These are phyloP conservation scores for Rhododendron simsii DNA, from an alignment of 148 eudicot species.

Conservation along the genomic window DNA sequence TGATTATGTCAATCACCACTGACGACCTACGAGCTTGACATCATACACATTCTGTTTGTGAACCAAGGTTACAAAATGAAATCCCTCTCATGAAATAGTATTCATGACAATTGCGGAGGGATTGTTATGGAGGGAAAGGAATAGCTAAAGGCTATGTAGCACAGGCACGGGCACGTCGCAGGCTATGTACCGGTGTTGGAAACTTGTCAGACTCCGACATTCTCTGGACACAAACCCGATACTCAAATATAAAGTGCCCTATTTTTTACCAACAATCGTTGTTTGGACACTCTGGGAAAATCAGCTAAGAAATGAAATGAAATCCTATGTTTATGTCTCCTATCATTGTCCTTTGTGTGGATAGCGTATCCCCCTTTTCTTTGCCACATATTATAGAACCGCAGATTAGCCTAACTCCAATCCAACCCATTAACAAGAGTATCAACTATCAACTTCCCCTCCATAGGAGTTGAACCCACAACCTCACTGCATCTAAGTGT, in stretches of 20 bases:
- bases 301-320: background rate
- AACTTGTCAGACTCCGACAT: background rate
- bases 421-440: background rate
- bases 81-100: background rate
- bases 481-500: background rate
- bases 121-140: background rate
- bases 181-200: background rate
- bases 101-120: background rate
- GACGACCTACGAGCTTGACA: background rate
- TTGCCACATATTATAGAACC: background rate
- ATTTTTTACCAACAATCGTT: background rate
- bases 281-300: background rate
- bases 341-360: background rate
- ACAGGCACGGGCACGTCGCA: background rate
- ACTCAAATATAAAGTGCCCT: background rate
- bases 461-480: background rate
- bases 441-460: background rate
- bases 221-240: background rate
- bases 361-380: background rate
- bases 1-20: background rate
- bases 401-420: background rate
- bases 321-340: background rate
- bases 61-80: background rate
- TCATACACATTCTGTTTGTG: background rate
- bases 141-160: background rate